These are phyloP conservation scores for Eutrema japonicum DNA, from an alignment of 345 rosid genomes.

Conservation along the genomic window DNA sequence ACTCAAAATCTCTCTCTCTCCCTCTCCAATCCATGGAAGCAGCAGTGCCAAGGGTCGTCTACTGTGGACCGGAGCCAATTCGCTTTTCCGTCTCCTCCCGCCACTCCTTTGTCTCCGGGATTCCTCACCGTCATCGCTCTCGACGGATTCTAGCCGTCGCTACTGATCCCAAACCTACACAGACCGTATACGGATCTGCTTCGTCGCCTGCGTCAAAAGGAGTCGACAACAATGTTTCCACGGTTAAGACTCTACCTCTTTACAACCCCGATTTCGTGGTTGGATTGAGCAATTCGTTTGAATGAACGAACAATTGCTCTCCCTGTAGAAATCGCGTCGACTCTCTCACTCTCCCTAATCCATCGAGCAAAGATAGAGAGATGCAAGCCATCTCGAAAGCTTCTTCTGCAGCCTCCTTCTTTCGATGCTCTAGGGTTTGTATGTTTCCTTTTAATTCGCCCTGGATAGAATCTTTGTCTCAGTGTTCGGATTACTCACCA, in stretches of 20 bases:
- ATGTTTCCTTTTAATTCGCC: neutral
- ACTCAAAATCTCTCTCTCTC: too few relatives aligned
- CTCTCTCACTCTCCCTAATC: neutral
- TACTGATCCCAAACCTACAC: constrained; percentile 71
- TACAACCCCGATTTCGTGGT: neutral
- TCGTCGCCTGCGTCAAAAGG: constrained; percentile 46
- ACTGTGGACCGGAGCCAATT: constrained; percentile 54
- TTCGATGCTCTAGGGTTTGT: constrained; percentile 37
- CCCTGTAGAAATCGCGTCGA: neutral
- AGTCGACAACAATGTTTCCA: constrained; percentile 65
- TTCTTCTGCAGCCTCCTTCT: constrained; percentile 28
- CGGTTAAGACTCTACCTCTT: constrained; percentile 44
- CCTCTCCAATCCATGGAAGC: too few relatives aligned
- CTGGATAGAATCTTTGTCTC: neutral
- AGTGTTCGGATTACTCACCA: neutral
- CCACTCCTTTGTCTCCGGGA: constrained; percentile 33
- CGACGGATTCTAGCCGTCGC: constrained; percentile 64
- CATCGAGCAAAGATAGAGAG: constrained; percentile 22
- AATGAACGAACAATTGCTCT: too few relatives aligned
- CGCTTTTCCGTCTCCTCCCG: constrained; percentile 45
- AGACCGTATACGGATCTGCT: constrained; percentile 53
- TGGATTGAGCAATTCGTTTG: neutral
- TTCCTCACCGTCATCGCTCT: constrained; percentile 47
- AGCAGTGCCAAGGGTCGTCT: constrained; percentile 60
- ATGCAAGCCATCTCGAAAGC: constrained; percentile 36